A percentile compares a stretch with the other conserved stretches of the same genome.
phyloP scores from a whole-genome alignment of 139 green algal genomes.

The Nannochloris sp. region DNA sequence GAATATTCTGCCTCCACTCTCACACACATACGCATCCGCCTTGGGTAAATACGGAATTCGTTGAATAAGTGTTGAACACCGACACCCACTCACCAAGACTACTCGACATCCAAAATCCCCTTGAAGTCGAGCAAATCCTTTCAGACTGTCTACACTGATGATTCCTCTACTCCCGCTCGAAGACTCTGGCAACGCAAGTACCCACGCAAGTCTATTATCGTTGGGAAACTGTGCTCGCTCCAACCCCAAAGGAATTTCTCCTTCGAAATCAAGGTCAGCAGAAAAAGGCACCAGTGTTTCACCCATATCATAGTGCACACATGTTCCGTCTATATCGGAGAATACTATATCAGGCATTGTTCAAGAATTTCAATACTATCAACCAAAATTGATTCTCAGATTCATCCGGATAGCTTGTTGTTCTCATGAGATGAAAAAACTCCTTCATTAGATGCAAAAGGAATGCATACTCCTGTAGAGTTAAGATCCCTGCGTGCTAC shows the following conservation, averaged over 20 bases:
- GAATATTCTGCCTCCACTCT: constrained; percentile 12
- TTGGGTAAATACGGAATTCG: constrained; percentile 8
- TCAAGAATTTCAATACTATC: too few relatives aligned
- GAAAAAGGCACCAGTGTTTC: neutral
- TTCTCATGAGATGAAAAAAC: too few relatives aligned
- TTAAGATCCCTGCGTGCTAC: too few relatives aligned
- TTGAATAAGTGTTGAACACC: constrained; percentile 3
- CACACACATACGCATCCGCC: constrained; percentile 11
- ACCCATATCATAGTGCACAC: constrained; percentile 17
- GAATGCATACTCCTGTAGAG: too few relatives aligned
- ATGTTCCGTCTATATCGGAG: constrained; percentile 31
- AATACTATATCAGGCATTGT: constrained; percentile 14
- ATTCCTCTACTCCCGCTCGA: constrained; percentile 13
- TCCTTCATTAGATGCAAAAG: too few relatives aligned
- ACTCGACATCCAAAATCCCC: neutral
- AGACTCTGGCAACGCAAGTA: neutral
- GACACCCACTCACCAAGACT: constrained; percentile 1
- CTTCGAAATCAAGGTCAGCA: neutral
- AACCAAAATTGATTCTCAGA: too few relatives aligned
- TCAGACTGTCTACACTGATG: constrained; percentile 16
- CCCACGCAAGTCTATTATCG: neutral
- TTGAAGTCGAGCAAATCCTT: constrained; percentile 7
- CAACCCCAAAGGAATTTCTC: neutral
- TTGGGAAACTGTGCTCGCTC: neutral
- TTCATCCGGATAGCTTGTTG: too few relatives aligned